A percentile compares a stretch with the other conserved stretches of the same genome.
Evolutionary conservation across 139 green algal genomes (phyloP).

Genomic region (Penium margaritaceum): DNA sequence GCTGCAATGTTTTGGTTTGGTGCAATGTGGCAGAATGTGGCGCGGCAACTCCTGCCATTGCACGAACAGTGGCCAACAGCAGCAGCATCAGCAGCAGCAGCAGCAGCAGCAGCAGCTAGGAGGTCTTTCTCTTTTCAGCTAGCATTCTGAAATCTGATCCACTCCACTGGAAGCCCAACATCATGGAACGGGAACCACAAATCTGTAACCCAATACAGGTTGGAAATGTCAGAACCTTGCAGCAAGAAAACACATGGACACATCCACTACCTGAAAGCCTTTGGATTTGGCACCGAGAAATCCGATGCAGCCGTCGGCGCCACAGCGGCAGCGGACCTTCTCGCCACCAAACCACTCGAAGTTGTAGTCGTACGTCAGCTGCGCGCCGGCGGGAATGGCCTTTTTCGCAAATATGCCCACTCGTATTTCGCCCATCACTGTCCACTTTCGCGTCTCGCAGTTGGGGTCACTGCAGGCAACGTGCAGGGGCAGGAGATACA

Average conservation of each 20-base stretch:
- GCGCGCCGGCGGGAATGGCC: conserved; percentile 62
- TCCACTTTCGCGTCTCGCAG: conserved; percentile 98
- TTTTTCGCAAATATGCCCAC: conserved; percentile 81
- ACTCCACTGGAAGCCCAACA: too few species aligned
- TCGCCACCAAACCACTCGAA: conserved; percentile 44
- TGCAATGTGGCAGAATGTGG: too few species aligned
- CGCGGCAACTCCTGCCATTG: too few species aligned
- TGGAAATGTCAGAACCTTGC: too few species aligned
- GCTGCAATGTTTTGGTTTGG: too few species aligned
- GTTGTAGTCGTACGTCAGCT: conserved; percentile 69
- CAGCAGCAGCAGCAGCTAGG: too few species aligned
- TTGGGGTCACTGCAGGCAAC: conserved; percentile 77
- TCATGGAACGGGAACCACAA: neutral
- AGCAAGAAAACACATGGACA: too few species aligned
- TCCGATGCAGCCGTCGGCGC: conserved; percentile 24
- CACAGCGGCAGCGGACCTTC: conserved; percentile 43
- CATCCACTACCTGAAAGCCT: conserved; percentile 28
- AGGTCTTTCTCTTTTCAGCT: too few species aligned
- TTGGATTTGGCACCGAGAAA: conserved; percentile 45
- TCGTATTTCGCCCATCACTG: conserved; percentile 84
- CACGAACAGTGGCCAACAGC: too few species aligned
- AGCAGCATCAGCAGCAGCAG: neutral
- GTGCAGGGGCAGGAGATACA: too few species aligned
- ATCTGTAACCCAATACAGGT: neutral
- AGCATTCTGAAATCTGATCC: too few species aligned